These are phyloP conservation scores for Mortierella sp. DNA, from an alignment of 371 early-diverging fungal genomes.

Conservation along the genomic window DNA sequence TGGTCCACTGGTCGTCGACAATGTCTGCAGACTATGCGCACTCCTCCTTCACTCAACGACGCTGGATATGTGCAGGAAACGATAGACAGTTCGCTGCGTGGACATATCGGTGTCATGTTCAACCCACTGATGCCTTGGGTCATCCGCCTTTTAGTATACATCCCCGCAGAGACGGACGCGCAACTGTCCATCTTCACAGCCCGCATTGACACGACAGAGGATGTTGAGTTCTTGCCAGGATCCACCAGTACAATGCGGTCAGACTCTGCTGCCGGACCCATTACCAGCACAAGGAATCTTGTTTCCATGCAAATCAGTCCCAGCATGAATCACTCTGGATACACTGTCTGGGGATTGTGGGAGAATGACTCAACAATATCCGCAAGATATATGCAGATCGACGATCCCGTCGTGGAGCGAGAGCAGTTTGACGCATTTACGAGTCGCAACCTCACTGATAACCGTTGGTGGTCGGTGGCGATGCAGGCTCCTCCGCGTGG, in stretches of 20 bases:
- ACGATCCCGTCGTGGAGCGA: conserved; percentile 30
- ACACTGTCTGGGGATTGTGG: conserved; percentile 50
- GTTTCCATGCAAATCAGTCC: conserved; percentile 17
- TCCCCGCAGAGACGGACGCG: conserved; percentile 33
- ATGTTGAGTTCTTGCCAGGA: conserved; percentile 25
- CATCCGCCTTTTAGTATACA: conserved; percentile 42
- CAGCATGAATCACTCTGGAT: conserved; percentile 30
- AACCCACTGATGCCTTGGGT: conserved; percentile 45
- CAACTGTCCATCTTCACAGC: conserved; percentile 44
- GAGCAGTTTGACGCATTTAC: conserved; percentile 16
- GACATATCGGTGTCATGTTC: conserved; percentile 30
- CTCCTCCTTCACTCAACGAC: conserved; percentile 15
- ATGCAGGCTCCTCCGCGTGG: conserved; percentile 38
- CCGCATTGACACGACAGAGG: conserved; percentile 21
- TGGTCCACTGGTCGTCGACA: conserved; percentile 43
- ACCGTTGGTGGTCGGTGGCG: conserved; percentile 52
- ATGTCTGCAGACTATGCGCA: conserved; percentile 33
- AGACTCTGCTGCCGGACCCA: conserved; percentile 22
- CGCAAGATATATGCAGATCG: conserved; percentile 33
- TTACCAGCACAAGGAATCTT: conserved; percentile 14
- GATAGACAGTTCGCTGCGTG: conserved; percentile 22
- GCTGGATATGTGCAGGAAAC: conserved; percentile 52
- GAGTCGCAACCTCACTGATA: conserved; percentile 25
- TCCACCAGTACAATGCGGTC: conserved; percentile 18
- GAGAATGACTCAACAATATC: conserved; percentile 25